A percentile compares a stretch with the other conserved stretches of the same genome.
phyloP scores from a whole-genome alignment of 192 early-diverging fungal genomes.

The Coemansia sp. region DNA sequence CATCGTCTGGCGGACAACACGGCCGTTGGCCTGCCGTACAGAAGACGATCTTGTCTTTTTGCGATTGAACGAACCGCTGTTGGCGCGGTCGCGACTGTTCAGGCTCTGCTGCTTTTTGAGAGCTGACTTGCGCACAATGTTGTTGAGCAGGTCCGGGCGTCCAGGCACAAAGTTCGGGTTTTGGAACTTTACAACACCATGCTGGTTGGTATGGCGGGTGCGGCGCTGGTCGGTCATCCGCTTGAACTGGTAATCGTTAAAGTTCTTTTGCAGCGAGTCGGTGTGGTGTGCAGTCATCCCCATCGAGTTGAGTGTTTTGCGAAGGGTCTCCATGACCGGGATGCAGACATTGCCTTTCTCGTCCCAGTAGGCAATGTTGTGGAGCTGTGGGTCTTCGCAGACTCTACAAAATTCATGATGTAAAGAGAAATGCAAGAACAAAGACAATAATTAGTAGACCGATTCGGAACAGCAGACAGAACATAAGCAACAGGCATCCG shows the following conservation, averaged over 20 bases:
- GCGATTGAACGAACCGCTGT: constrained; percentile 10
- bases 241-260: constrained; percentile 54
- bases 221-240: constrained; percentile 52
- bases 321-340: constrained; percentile 43
- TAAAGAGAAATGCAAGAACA: background rate
- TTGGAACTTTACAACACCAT: constrained; percentile 43
- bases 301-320: constrained; percentile 36
- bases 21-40: constrained; percentile 22
- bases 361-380: constrained; percentile 42
- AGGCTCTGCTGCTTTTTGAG: constrained; percentile 35
- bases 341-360: constrained; percentile 42
- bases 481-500: too few relatives aligned
- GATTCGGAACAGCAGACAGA: background rate
- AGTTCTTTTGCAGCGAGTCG: constrained; percentile 54
- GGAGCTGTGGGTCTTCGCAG: constrained; percentile 17
- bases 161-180: constrained; percentile 46
- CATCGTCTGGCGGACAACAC: constrained; percentile 26
- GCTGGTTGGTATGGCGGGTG: constrained; percentile 48
- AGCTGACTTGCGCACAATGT: constrained; percentile 50
- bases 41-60: constrained; percentile 33
- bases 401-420: constrained; percentile 21
- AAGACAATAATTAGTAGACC: constrained; percentile 8
- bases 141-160: constrained; percentile 28
- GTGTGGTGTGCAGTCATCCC: constrained; percentile 54
- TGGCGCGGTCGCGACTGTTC: constrained; percentile 19